Base-by-base conservation (phyloP, 768 basidiomycete species). In the Pleurotus ostreatus region DNA sequence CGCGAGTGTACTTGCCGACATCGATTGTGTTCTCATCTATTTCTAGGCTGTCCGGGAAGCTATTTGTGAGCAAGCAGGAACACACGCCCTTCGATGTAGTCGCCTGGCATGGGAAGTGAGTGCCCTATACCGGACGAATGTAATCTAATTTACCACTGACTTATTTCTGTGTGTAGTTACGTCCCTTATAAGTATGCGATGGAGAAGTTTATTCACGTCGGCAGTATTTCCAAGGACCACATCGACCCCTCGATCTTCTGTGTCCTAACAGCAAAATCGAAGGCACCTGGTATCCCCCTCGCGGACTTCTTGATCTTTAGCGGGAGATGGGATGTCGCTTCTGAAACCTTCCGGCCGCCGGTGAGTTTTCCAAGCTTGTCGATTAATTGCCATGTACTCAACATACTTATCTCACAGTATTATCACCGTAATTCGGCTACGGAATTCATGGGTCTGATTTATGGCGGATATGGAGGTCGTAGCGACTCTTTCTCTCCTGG, bases 21-120 rank as follows among this genome's bases (percentile, higher is more conserved):
- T 51, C n/a, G 16, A 54, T 38, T 25, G 23, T 49, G 46, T 54
- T 44, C 26, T 53, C 26, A 55, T 23, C 18, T 39, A 4, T 8
- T 12, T 11, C 22, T 57, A 85, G 81, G 68, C 74, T 86, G 25
- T 71, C 76, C 53, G 83, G 84, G 13, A 70, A 81, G 65, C 65
- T 83, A 8, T 81, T 81, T 63, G 65, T 68, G 20, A 83, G 82
- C 60, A 68, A 71, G 40, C 83, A 86, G 59, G 77, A 82, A 44
- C 82, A 85, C 66, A 85, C 85, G 1, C 85, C 85, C 0, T 88
- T 87, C 66, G 86, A 88, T 63, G 85, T 87, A 40, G 85, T 87
- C 23, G 84, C 85, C 1, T 86, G 84, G 84, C 79, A 82, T 49
- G 84, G 84, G 67, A 86, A 83, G 83, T 84, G 65, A 51, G 80